Evolutionary conservation across 148 eudicot genomes (phyloP).

Genomic region (Polygonum maritimum): DNA sequence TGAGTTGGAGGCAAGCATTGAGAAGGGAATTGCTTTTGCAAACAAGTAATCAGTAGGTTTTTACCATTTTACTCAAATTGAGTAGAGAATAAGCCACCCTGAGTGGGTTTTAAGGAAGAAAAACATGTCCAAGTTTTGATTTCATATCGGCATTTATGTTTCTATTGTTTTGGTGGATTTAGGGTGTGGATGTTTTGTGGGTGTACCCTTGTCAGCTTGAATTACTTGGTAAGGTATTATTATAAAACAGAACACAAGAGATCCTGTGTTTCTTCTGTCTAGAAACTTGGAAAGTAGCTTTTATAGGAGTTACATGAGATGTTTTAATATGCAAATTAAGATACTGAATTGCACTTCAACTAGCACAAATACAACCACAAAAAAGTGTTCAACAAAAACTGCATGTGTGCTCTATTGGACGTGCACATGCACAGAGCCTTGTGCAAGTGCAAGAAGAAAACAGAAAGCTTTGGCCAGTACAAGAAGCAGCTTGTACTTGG

Average conservation of each 20-base stretch:
- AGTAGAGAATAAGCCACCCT: conserved; percentile 1
- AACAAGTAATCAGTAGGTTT: conserved; percentile 33
- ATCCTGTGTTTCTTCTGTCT: not conserved
- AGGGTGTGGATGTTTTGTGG: not conserved
- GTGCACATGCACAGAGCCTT: not conserved
- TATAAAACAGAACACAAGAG: not conserved
- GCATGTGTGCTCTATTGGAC: not conserved
- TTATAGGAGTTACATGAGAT: too few relatives aligned
- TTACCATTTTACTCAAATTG: not conserved
- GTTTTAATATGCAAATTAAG: too few relatives aligned
- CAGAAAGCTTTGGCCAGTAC: not conserved
- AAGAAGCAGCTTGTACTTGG: not conserved
- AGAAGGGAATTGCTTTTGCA: conserved; percentile 67
- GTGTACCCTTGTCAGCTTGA: conserved; percentile 1
- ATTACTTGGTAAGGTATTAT: not conserved
- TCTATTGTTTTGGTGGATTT: not conserved
- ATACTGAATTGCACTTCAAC: too few relatives aligned
- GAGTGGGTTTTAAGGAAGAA: not conserved
- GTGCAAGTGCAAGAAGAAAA: not conserved
- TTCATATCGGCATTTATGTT: not conserved
- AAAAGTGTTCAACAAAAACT: not conserved
- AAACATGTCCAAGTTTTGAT: not conserved
- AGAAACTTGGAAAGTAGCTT: not conserved
- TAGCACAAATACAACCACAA: too few relatives aligned
- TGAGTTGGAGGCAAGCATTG: conserved; percentile 75